Evolutionary conservation across 2,329 filamentous ascomycete species (phyloP).

Genomic region (Verticillium nubilum): DNA sequence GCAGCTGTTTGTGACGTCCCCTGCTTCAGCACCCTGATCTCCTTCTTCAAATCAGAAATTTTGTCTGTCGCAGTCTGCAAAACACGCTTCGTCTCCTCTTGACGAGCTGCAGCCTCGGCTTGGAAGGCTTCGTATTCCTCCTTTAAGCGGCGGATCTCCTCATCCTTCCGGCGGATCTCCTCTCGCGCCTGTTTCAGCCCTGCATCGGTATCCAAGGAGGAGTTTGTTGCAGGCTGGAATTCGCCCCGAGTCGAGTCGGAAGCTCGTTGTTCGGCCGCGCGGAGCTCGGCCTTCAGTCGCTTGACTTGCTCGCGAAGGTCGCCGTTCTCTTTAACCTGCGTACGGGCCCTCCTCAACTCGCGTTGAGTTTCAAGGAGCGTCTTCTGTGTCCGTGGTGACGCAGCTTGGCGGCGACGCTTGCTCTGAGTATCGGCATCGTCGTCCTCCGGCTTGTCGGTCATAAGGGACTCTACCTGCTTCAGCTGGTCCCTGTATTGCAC

Average conservation of each 20-base stretch:
- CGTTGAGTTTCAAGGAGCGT: constrained; percentile 47
- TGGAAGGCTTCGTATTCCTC: constrained; percentile 49
- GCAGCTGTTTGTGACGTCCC: constrained; percentile 1
- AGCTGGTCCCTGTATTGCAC: constrained; percentile 54
- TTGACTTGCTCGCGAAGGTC: constrained; percentile 48
- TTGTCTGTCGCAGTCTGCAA: constrained; percentile 51
- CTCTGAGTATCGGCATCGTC: constrained; percentile 22
- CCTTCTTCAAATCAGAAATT: constrained; percentile 50
- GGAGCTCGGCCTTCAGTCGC: constrained; percentile 44
- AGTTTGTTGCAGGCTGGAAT: not conserved
- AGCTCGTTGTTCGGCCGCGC: constrained; percentile 38
- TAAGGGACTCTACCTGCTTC: constrained; percentile 49
- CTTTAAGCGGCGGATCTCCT: constrained; percentile 42
- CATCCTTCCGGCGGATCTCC: constrained; percentile 39
- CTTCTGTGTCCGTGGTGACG: constrained; percentile 45
- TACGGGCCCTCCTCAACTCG: constrained; percentile 48
- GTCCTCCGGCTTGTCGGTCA: constrained; percentile 33
- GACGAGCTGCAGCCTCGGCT: constrained; percentile 45
- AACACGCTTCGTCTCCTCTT: constrained; percentile 50
- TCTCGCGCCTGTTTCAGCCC: constrained; percentile 38
- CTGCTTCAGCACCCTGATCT: constrained; percentile 40
- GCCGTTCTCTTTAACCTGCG: constrained; percentile 47
- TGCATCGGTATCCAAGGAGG: constrained; percentile 1
- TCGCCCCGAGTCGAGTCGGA: not conserved
- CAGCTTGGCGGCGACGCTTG: constrained; percentile 29